Evolutionary conservation across 306 rosid genomes (phyloP), one percentile per base, ranked within the genome.

Genomic region (Vigna reflexopilosa): DNA sequence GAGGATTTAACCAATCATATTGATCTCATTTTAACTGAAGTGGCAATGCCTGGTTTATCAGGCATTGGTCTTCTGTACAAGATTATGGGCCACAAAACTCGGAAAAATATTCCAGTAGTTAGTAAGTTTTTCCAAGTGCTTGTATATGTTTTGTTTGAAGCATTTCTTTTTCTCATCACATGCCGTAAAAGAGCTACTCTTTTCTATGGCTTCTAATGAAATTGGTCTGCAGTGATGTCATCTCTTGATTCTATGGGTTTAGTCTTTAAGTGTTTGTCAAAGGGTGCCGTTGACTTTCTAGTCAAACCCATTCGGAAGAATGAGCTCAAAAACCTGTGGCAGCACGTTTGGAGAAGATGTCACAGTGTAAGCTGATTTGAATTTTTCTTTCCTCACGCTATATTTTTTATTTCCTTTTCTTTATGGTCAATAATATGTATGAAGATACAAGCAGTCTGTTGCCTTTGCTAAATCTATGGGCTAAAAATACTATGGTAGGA

Each of bases 331-430:
- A 94, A 88, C 86, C 93, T 94, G 34, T 94, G 98, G 98, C 97
- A 92, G 89, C 98, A 94, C 80, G 93, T 94, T 73, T 94, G 98
- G 98, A 92, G 98, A 80, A 87, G 97, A 92, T 94, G 95, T 78
- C 98, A 94, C 77, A 90, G 96, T 83, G 98, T 94, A 85, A 94
- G 98, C 84, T 61, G 52, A 49, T 72, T 66, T 55, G 32, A 64
- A 73, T 70, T 59, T 78, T 81, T 42, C 67, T 34, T 64, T 59
- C 59, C 51, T 45, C 36, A 72, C 70, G 17, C 26, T 50, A 13
- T 44, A 14, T 36, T 38, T 75, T 59, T 72, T 66, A 12, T 70
- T 73, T 45, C 6, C 19, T 30, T 68, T 75, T 67, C 38, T 81
- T 75, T 68, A 30, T 81, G 20, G 32, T 17, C 14, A 73, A 51